Evolutionary conservation across 1,284 basidiomycete species (phyloP).

Genomic region (Anthracocystis walkeri): DNA sequence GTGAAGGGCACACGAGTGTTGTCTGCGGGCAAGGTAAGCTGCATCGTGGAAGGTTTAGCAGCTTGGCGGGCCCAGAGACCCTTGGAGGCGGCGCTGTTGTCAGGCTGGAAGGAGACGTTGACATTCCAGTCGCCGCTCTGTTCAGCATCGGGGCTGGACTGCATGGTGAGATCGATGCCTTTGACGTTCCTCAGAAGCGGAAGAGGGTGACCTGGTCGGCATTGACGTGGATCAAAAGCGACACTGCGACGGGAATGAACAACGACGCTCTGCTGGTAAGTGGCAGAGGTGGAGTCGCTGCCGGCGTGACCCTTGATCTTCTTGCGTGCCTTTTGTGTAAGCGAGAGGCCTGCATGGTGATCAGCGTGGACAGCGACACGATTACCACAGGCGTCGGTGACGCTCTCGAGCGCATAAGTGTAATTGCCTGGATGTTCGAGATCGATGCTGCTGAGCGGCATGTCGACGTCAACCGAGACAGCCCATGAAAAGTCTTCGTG

Average conservation of each 20-base stretch:
- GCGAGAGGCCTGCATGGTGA: slow-evolving; percentile 17
- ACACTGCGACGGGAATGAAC: slow-evolving; percentile 82
- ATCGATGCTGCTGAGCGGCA: slow-evolving; percentile 61
- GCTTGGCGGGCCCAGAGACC: slow-evolving; percentile 42
- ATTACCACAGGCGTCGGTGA: slow-evolving; percentile 67
- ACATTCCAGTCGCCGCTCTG: slow-evolving; percentile 41
- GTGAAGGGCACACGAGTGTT: slow-evolving; percentile 20
- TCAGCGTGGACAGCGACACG: slow-evolving; percentile 26
- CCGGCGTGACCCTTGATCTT: slow-evolving; percentile 32
- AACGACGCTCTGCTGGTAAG: slow-evolving; percentile 73
- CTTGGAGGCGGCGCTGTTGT: slow-evolving; percentile 43
- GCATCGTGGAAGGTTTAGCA: slow-evolving; percentile 33
- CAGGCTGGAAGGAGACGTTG: slow-evolving; percentile 46
- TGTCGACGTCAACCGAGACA: slow-evolving; percentile 38
- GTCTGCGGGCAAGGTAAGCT: slow-evolving; percentile 33
- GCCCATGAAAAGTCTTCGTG: slow-evolving; percentile 56
- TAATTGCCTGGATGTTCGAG: slow-evolving; percentile 56
- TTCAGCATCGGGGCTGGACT: slow-evolving; percentile 22
- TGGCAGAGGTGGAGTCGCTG: neutral
- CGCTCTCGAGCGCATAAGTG: slow-evolving; percentile 52
- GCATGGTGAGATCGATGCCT: slow-evolving; percentile 40
- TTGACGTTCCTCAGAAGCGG: slow-evolving; percentile 75
- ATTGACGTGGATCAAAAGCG: slow-evolving; percentile 77
- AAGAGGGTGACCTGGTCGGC: slow-evolving; percentile 79
- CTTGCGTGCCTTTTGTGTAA: slow-evolving; percentile 42